phyloP scores from a whole-genome alignment of 352 stramenopile species.

The Peronospora destructor region DNA sequence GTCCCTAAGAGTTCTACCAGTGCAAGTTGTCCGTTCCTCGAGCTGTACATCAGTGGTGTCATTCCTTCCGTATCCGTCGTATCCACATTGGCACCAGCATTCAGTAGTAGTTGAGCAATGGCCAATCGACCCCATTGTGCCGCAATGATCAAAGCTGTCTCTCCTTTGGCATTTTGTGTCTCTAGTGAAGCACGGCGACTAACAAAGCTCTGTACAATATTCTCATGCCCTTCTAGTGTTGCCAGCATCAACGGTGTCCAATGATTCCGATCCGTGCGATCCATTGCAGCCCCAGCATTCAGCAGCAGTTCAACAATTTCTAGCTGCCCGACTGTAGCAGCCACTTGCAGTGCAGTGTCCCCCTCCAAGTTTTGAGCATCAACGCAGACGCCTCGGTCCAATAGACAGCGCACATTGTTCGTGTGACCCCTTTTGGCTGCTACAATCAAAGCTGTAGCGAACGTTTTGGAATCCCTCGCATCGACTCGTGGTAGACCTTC shows the following conservation, averaged over 20 bases:
- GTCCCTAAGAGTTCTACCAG: slow-evolving; percentile 17
- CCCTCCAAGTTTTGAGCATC: slow-evolving; percentile 8
- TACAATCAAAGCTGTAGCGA: slow-evolving; percentile 12
- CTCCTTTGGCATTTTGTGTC: slow-evolving; percentile 9
- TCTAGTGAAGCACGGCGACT: slow-evolving; percentile 9
- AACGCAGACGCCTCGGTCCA: slow-evolving; percentile 18
- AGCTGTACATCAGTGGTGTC: slow-evolving; percentile 24
- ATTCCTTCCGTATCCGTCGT: slow-evolving; percentile 12
- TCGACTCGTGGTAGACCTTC: slow-evolving; percentile 16
- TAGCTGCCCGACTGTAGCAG: slow-evolving; percentile 7
- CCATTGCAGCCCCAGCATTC: slow-evolving; percentile 13
- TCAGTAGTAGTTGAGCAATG: slow-evolving; percentile 12
- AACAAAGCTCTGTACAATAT: slow-evolving; percentile 12
- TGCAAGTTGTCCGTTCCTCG: slow-evolving; percentile 18
- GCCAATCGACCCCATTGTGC: slow-evolving; percentile 15
- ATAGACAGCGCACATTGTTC: slow-evolving; percentile 20
- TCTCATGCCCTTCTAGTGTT: slow-evolving; percentile 10
- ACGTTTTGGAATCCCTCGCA: slow-evolving; percentile 15
- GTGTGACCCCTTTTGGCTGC: slow-evolving; percentile 14
- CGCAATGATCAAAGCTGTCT: slow-evolving; percentile 21
- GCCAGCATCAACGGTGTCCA: slow-evolving; percentile 26
- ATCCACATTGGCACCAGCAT: slow-evolving; percentile 13
- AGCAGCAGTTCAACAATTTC: slow-evolving; percentile 19
- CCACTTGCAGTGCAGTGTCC: slow-evolving; percentile 15
- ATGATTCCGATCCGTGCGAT: slow-evolving; percentile 7